Base-by-base conservation (phyloP, 108 stramenopile genomes). In the Cylindrotheca fusiformis region DNA sequence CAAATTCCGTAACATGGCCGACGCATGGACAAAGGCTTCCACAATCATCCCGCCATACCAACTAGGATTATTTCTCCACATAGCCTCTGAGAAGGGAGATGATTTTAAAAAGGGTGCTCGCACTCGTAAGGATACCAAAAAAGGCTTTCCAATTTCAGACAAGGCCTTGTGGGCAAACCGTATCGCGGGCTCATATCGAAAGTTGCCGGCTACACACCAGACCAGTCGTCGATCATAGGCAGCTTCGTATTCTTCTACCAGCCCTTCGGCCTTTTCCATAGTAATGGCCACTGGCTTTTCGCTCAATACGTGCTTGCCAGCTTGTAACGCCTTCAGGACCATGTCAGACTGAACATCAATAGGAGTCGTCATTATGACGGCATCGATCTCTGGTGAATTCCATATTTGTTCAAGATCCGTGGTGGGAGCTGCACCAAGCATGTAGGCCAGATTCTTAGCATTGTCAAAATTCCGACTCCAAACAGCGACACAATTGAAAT, bases 11-110 rank as follows among this genome's bases (percentile, higher is more conserved):
- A 65, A 10, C 33, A 25, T 30, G 10, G 52, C 52, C 18, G 52
- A 19, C 6, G 33, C 24, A 26, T 65, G 64, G 10, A 65, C 53
- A 46, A 65, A 65, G 21, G 52, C 52, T 31, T 65, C 64, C 2
- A 53, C 27, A 25, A 65, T 51, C n/a, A 65, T 20, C 17, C 64
- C 64, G 24, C 64, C 64, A 27, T 54, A 56, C 64, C 64, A 65
- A 41, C 18, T n/a, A 22, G 64, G 53, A 18, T 65, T 12, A 4
- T 32, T 56, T 1, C 64, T 52, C 64, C 64, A 65, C 3, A 49
- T 23, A 2, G 64, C 51, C 14, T 54, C 20, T 12, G 30, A 22
- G 32, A 32, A 65, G 14, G 1, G 53, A 21, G 50, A 51, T 17
- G 50, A 4, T 1, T 22, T 4, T 21, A 20, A 22, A 41, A 65